Conservation (phyloP, 2,329 filamentous ascomycete species). For the Colletotrichum sp. region DNA sequence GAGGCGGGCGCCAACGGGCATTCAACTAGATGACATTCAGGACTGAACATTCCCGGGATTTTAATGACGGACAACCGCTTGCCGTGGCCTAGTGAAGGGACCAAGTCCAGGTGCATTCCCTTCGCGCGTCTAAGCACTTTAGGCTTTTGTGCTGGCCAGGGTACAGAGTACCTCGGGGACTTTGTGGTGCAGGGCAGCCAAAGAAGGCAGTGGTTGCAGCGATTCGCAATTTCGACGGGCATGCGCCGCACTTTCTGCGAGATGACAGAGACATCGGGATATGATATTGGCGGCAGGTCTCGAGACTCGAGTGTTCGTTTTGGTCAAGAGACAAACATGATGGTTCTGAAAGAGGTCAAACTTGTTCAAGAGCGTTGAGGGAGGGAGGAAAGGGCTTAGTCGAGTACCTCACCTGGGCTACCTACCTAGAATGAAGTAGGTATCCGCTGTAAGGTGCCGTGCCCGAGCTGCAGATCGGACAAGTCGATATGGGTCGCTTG, state of each 20-base stretch:
- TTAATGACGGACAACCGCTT: not conserved
- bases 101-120: not conserved
- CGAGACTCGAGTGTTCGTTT: not conserved
- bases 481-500: not conserved
- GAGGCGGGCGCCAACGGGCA: not conserved
- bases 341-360: not conserved
- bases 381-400: not conserved
- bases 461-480: not conserved
- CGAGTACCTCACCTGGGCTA: not conserved
- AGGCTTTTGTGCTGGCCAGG: not conserved
- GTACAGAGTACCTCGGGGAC: not conserved
- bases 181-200: not conserved
- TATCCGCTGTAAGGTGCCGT: not conserved
- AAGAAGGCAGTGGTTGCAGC: not conserved
- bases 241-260: conserved; percentile 8
- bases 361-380: not conserved
- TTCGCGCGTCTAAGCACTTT: not conserved
- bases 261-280: conserved; percentile 14
- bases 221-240: conserved; percentile 17
- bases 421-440: not conserved
- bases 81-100: not conserved
- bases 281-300: not conserved
- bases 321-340: not conserved
- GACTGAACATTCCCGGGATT: conserved; percentile 1
- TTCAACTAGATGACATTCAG: not conserved